Percentiles rank a stretch among this genome's conserved stretches.
Conservation (phyloP, 371 early-diverging fungal species). For the Dinochytrium kinnereticum region DNA sequence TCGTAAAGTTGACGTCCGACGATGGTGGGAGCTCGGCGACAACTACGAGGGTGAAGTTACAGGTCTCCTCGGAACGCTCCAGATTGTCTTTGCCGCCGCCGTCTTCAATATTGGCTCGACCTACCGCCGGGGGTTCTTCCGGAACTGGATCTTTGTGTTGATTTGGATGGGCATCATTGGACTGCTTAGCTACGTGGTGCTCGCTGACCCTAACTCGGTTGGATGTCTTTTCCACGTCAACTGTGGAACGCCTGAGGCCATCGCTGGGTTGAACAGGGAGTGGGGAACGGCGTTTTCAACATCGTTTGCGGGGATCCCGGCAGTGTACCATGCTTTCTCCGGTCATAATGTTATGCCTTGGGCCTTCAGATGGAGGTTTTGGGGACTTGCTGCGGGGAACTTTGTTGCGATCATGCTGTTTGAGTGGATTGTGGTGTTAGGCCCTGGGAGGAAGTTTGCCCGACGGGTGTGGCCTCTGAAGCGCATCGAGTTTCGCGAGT, state of each 20-base stretch:
- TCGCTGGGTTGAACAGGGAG: conserved; percentile 43
- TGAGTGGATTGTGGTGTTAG: conserved; percentile 45
- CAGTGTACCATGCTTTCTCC: conserved; percentile 61
- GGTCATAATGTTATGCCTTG: conserved; percentile 76
- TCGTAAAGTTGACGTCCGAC: conserved; percentile 61
- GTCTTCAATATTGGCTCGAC: conserved; percentile 71
- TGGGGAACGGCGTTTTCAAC: conserved; percentile 55
- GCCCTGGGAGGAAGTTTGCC: conserved; percentile 36
- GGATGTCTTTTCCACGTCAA: conserved; percentile 76
- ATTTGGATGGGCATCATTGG: conserved; percentile 61
- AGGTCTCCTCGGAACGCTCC: conserved; percentile 60
- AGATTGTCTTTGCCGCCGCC: conserved; percentile 63
- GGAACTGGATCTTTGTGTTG: conserved; percentile 65
- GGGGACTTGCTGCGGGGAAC: conserved; percentile 44
- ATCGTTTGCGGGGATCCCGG: conserved; percentile 57
- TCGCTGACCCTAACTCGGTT: conserved; percentile 70
- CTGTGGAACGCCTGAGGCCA: conserved; percentile 64
- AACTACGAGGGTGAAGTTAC: conserved; percentile 69
- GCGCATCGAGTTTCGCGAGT: conserved; percentile 22
- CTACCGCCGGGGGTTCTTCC: conserved; percentile 66
- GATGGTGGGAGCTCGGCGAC: conserved; percentile 84
- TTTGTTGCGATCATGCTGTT: conserved; percentile 37
- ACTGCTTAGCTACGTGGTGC: conserved; percentile 57
- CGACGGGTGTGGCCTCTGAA: conserved; percentile 26
- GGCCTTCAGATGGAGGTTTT: conserved; percentile 66